Evolutionary conservation across 2,329 filamentous ascomycete species (phyloP), one percentile per base, ranked within the genome.

Genomic region (Diplodia corticola): DNA sequence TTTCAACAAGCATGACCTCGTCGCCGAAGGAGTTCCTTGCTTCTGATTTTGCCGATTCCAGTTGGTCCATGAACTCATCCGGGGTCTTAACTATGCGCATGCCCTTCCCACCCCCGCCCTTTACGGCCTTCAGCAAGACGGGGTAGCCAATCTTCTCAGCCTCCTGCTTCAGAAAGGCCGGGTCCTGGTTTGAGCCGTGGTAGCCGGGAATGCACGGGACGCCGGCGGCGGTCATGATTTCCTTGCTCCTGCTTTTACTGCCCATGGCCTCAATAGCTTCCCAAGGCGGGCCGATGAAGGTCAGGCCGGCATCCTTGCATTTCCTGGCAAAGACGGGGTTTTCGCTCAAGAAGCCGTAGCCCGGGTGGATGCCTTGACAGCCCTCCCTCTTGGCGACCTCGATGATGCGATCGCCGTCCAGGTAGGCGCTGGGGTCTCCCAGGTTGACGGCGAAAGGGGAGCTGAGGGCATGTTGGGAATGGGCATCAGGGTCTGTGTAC

Each of bases 161-260:
- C 75, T 94, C 88, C 10, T 82, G 80, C 65, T 92, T 84, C 30
- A 90, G 80, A 67, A 84, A 82, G 9, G 79, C 75, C 1, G 85
- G 81, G 57, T 90, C 87, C 80, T 99, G 95, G 63, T 97, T 91
- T 1, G 84, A 73, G 20, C 95, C 95, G 76, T 98, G 95, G 74
- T 99, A 99, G 0, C 95, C 95, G 0, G 95, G 95, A 57, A 99
- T 95, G 73, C 95, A 98, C 4, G 93, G 93, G 3, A 99, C 95
- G 9, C 93, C 92, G n/a, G 95, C 94, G 4, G 88, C 88, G 37
- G 87, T 92, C 95, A 99, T 98, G 75, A 99, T 97, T 76, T 97
- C 91, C 79, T 99, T 99, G 63, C 91, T 95, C 67, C 91, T 85
- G 65, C 85, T 93, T 81, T 97, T 97, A 80, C 96, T 92, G 59